These are phyloP conservation scores for Rhododendron kiyosumense DNA, from an alignment of 148 eudicot genomes.

Conservation along the genomic window DNA sequence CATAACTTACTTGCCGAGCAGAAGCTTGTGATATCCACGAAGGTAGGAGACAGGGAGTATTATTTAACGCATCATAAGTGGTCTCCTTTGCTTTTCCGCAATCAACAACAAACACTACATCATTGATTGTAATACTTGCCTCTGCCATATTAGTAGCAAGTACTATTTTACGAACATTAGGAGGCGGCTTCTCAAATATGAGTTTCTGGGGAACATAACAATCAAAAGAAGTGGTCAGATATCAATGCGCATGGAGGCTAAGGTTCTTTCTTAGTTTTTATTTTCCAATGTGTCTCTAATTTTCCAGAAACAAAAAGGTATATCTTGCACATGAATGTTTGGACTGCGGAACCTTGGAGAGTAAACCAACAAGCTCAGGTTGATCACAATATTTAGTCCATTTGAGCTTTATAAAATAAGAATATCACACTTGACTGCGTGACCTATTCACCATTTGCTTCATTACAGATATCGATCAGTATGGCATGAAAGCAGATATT, in stretches of 20 bases:
- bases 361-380: background rate
- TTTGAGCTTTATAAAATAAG: background rate
- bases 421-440: background rate
- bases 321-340: background rate
- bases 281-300: background rate
- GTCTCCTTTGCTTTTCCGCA: conserved; percentile 99
- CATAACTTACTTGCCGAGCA: conserved; percentile 80
- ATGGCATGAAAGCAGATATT: background rate
- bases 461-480: background rate
- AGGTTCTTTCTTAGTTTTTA: background rate
- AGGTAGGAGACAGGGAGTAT: conserved; percentile 93
- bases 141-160: conserved; percentile 99
- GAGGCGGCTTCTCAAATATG: conserved; percentile 85
- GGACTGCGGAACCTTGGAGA: background rate
- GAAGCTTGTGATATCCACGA: conserved; percentile 99
- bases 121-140: conserved; percentile 99
- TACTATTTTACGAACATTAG: conserved; percentile 82
- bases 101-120: conserved; percentile 89
- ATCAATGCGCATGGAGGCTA: background rate
- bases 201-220: conserved; percentile 56
- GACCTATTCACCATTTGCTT: background rate
- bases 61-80: conserved; percentile 94
- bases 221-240: conserved; percentile 9
- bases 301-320: background rate
- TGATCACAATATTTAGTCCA: background rate